phyloP scores from a whole-genome alignment of 2,329 filamentous ascomycete species.

The Sclerotinia subarctica region DNA sequence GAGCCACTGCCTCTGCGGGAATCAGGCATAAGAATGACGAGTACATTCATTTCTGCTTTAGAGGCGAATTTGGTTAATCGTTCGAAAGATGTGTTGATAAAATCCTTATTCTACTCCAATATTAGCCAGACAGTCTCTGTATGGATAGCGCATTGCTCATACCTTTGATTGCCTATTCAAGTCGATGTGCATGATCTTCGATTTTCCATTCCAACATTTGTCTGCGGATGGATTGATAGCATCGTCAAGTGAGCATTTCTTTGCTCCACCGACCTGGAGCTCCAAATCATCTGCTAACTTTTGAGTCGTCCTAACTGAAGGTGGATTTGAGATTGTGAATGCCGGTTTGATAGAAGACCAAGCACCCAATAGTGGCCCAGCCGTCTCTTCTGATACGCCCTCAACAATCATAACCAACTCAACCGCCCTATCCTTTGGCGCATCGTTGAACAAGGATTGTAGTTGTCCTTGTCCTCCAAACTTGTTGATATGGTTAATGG shows the following conservation, averaged over 20 bases:
- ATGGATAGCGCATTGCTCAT: constrained; percentile 9
- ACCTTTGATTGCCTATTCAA: constrained; percentile 30
- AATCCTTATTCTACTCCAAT: neutral
- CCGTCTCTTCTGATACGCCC: constrained; percentile 49
- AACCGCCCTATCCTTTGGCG: constrained; percentile 27
- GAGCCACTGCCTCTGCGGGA: constrained; percentile 27
- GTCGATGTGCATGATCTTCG: constrained; percentile 33
- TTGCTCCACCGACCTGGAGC: constrained; percentile 29
- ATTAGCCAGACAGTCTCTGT: constrained; percentile 11
- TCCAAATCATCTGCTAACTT: constrained; percentile 38
- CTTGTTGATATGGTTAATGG: constrained; percentile 55
- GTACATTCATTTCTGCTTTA: constrained; percentile 34
- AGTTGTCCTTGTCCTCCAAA: constrained; percentile 56
- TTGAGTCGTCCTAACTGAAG: constrained; percentile 37
- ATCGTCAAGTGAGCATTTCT: constrained; percentile 31
- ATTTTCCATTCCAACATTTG: constrained; percentile 40
- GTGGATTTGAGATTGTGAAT: constrained; percentile 50
- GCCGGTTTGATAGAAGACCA: constrained; percentile 43
- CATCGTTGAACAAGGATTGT: constrained; percentile 49
- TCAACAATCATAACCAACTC: constrained; percentile 61
- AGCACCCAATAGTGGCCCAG: constrained; percentile 44
- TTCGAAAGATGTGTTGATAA: constrained; percentile 18
- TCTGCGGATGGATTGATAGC: constrained; percentile 35
- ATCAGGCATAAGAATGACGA: constrained; percentile 35
- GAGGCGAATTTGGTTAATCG: constrained; percentile 32